Evolutionary conservation across 805 yeast species (phyloP).

Genomic region (Phaffomyces thermotolerans): DNA sequence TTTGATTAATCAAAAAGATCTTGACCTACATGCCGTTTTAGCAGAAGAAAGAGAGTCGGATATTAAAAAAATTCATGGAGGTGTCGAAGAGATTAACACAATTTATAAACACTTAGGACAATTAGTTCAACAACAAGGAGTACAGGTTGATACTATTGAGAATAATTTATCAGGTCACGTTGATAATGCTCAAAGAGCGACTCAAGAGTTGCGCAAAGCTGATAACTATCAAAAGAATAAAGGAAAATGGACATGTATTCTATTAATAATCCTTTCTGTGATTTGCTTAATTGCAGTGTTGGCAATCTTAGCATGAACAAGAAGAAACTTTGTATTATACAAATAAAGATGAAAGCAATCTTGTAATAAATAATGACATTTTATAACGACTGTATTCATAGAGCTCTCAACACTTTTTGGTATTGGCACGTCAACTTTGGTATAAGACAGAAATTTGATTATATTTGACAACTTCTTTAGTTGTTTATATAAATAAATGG

Average conservation of each 20-base stretch:
- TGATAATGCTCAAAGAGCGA: slow-evolving; percentile 61
- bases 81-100: slow-evolving; percentile 77
- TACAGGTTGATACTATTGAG: slow-evolving; percentile 76
- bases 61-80: slow-evolving; percentile 63
- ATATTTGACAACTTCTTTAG: not conserved
- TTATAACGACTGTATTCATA: not conserved
- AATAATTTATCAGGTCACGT: slow-evolving; percentile 63
- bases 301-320: slow-evolving; percentile 29
- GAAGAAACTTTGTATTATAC: no score
- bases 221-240: slow-evolving; percentile 64
- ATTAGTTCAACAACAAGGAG: slow-evolving; percentile 78
- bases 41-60: slow-evolving; percentile 71
- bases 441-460: not conserved
- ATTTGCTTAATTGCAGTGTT: slow-evolving; percentile 52
- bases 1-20: slow-evolving; percentile 37
- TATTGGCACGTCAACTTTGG: slow-evolving; percentile 1
- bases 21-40: slow-evolving; percentile 56
- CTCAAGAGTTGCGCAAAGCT: slow-evolving; percentile 64
- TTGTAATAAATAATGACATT: not conserved
- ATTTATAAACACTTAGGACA: slow-evolving; percentile 77
- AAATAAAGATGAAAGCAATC: not conserved
- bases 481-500: slow-evolving; percentile 1
- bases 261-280: slow-evolving; percentile 51
- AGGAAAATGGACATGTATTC: slow-evolving; percentile 67
- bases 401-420: not conserved